phyloP scores from a whole-genome alignment of 495 filamentous ascomycete species.

The Talaromyces adpressus region DNA sequence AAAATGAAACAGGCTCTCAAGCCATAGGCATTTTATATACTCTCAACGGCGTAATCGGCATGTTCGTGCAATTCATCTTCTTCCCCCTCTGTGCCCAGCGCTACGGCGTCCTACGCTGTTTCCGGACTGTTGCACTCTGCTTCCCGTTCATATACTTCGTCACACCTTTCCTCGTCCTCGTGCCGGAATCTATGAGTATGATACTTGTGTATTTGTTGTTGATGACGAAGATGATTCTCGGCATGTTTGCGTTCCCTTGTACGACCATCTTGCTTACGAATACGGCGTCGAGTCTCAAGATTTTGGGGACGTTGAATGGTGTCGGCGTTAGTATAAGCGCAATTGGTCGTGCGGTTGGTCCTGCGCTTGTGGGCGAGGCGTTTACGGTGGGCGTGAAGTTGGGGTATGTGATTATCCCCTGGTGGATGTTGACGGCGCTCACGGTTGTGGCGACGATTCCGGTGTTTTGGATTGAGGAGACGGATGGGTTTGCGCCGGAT shows the following conservation, averaged over 20 bases:
- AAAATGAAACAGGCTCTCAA: conserved; percentile 38
- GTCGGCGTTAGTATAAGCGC: conserved; percentile 74
- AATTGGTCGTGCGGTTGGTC: conserved; percentile 70
- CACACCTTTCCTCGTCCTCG: conserved; percentile 20
- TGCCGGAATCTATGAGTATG: conserved; percentile 19
- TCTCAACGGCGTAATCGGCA: conserved; percentile 61
- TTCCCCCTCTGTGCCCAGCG: conserved; percentile 64
- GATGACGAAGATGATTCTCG: conserved; percentile 59
- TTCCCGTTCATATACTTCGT: conserved; percentile 8
- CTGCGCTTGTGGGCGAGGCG: conserved; percentile 55
- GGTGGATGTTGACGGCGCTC: conserved; percentile 63
- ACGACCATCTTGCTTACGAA: conserved; percentile 88
- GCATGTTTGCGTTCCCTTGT: conserved; percentile 81
- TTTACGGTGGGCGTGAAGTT: conserved; percentile 65
- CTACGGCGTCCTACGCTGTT: conserved; percentile 65
- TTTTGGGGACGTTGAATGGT: conserved; percentile 86
- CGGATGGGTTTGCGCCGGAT: conserved; percentile 57
- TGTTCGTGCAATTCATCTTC: conserved; percentile 69
- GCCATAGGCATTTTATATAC: conserved; percentile 74
- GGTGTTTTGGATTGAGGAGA: conserved; percentile 65
- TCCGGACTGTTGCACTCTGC: conserved; percentile 41
- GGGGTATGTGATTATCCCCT: conserved; percentile 69
- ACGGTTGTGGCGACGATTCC: conserved; percentile 57
- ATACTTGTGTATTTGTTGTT: conserved; percentile 45
- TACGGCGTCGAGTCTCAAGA: conserved; percentile 61